Percentiles rank a stretch among this genome's conserved stretches.
Evolutionary conservation across 106 monocot species (phyloP).

Genomic region (Dendrobium nobile): DNA sequence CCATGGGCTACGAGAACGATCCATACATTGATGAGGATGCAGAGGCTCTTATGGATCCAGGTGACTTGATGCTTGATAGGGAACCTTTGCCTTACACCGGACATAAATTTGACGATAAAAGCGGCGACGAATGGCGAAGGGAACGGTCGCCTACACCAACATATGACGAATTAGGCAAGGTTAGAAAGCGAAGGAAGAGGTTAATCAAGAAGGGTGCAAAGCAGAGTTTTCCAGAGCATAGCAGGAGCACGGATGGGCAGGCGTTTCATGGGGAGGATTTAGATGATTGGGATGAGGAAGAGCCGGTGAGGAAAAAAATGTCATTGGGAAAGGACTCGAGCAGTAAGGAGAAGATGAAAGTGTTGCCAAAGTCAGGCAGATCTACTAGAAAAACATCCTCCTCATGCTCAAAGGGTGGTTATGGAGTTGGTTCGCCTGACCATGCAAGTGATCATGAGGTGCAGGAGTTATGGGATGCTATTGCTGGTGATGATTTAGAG

Average conservation of each 20-base stretch:
- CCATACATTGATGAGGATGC: constrained; percentile 79
- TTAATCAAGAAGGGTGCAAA: constrained; percentile 63
- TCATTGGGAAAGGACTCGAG: constrained; percentile 14
- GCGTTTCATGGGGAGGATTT: constrained; percentile 31
- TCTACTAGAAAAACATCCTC: constrained; percentile 11
- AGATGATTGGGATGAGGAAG: constrained; percentile 64
- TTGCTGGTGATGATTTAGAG: constrained; percentile 88
- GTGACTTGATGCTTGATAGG: constrained; percentile 28
- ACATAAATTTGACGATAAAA: constrained; percentile 10
- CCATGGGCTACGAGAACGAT: constrained; percentile 42
- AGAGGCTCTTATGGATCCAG: constrained; percentile 83
- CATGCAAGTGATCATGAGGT: constrained; percentile 41
- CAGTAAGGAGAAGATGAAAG: constrained; percentile 34
- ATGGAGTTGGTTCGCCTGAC: constrained; percentile 14
- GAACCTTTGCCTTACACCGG: background rate
- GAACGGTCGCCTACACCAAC: constrained; percentile 74
- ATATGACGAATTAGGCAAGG: constrained; percentile 29
- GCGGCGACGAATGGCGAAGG: constrained; percentile 51
- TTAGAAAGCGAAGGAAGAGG: constrained; percentile 65
- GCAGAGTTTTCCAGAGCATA: constrained; percentile 17
- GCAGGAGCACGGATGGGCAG: constrained; percentile 5
- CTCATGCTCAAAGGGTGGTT: constrained; percentile 18
- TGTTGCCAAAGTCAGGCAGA: constrained; percentile 6
- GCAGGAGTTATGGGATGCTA: constrained; percentile 80
- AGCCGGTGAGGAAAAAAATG: constrained; percentile 33